Base-by-base conservation (phyloP, 495 filamentous ascomycete species). In the Pseudomonodictys pantanalensis region DNA sequence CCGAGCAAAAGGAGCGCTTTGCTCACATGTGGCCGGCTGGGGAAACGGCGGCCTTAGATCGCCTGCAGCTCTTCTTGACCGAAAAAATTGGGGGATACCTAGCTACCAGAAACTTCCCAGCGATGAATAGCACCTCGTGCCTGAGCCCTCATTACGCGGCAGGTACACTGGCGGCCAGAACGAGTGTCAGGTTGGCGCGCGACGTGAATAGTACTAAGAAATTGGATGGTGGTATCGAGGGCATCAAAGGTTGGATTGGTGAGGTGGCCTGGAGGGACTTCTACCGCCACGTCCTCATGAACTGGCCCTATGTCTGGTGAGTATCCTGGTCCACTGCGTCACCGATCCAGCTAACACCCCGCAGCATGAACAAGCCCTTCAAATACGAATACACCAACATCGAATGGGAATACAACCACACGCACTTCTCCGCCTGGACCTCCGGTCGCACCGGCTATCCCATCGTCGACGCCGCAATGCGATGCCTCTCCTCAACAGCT, bases 191-290 rank as follows among this genome's bases (percentile, higher is more conserved):
- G 2, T 75, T 73, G 23, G 90, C 92, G 1, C 78, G 83, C 47
- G 79, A 83, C 52, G 73, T 75, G 25, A 96, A 96, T 67, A 83
- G 68, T 9, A 85, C 81, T 7, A 83, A 84, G 52, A 84, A 79
- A 18, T 77, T 96, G 0, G 84, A 91, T 59, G 81, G 82, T 2
- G 87, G 89, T 0, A 77, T 83, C 29, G 64, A 77, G 17, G 89
- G 90, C 0, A 87, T 90, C 32, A 73, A 78, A 47, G 74, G 78
- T 2, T 97, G 90, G 91, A 92, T 95, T 58, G 85, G 85, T 50
- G 91, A 96, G 69, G 78, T 97, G 0, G 91, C 89, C 0, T 95
- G 91, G 92, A 78, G 91, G 8, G 91, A 96, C 66, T 97, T 96
- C 68, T 96, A 96, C 72, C 88, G 87, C 59, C 90, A 96, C 70